These are phyloP conservation scores for Cystobasidiaceae sp. DNA, from an alignment of 1,284 basidiomycete species.

Conservation along the genomic window DNA sequence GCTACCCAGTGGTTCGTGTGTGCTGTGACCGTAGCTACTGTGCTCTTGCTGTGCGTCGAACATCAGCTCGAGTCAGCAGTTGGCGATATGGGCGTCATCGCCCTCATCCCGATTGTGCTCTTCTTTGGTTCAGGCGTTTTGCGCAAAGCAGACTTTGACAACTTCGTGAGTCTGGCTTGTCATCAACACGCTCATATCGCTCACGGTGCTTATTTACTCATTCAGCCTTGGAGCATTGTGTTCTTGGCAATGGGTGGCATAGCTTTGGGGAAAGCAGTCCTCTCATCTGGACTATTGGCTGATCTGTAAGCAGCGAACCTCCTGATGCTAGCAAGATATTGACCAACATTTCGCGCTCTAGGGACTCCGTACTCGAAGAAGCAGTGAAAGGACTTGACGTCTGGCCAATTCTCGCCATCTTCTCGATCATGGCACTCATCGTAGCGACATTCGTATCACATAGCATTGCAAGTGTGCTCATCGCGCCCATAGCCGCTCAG, in stretches of 20 bases:
- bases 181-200: neutral
- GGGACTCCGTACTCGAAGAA: constrained; percentile 62
- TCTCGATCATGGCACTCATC: constrained; percentile 80
- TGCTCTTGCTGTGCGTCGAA: constrained; percentile 85
- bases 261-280: constrained; percentile 88
- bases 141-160: constrained; percentile 87
- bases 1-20: constrained; percentile 86
- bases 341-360: neutral
- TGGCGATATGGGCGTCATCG: constrained; percentile 97
- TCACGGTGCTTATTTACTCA: neutral
- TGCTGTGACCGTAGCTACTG: constrained; percentile 77
- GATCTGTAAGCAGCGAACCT: constrained; percentile 47
- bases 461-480: constrained; percentile 90
- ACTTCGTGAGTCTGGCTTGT: constrained; percentile 31
- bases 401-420: constrained; percentile 76
- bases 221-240: constrained; percentile 73
- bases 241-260: constrained; percentile 79
- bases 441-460: constrained; percentile 89
- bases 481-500: constrained; percentile 91
- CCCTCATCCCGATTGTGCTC: constrained; percentile 83
- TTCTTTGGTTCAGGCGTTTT: constrained; percentile 94
- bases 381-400: constrained; percentile 66
- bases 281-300: constrained; percentile 78
- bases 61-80: constrained; percentile 70
- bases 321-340: neutral